phyloP scores from a whole-genome alignment of 148 eudicot species.

The Vaccinium vitisidaea region DNA sequence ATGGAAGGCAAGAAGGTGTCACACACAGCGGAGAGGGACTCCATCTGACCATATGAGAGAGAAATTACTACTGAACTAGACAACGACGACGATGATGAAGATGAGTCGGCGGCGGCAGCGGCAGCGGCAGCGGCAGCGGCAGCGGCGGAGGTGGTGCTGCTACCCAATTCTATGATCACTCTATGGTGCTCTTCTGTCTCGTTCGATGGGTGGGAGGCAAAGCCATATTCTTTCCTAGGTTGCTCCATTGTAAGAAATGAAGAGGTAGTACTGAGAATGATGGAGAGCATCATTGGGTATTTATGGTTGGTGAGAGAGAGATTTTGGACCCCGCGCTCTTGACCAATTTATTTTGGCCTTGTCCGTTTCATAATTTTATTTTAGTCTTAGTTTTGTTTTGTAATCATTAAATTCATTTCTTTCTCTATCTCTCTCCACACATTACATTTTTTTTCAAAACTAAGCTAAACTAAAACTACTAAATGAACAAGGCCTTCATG shows the following conservation, averaged over 20 bases:
- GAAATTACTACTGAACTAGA: neutral
- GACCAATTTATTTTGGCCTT: too few species aligned
- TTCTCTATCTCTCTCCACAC: too few species aligned
- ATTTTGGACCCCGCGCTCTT: too few species aligned
- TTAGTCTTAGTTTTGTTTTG: too few species aligned
- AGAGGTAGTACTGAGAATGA: neutral
- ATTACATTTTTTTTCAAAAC: too few species aligned
- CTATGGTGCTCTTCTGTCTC: neutral
- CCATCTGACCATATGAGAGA: conserved; percentile 46
- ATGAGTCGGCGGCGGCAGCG: neutral
- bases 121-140: neutral
- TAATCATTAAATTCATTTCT: too few species aligned
- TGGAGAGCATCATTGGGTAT: neutral
- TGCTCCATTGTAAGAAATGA: conserved; percentile 7
- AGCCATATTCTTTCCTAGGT: neutral
- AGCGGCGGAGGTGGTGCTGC: neutral
- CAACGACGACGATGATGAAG: neutral
- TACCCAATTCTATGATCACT: conserved; percentile 21
- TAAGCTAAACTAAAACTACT: too few species aligned
- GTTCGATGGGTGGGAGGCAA: neutral
- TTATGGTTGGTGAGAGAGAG: neutral
- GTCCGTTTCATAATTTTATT: too few species aligned
- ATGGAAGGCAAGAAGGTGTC: conserved; percentile 58
- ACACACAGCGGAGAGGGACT: conserved; percentile 51
- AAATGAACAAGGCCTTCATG: too few species aligned